A percentile compares a stretch with the other conserved stretches of the same genome.
Evolutionary conservation across 371 early-diverging fungal genomes (phyloP).

Genomic region (Blakeslea trispora): DNA sequence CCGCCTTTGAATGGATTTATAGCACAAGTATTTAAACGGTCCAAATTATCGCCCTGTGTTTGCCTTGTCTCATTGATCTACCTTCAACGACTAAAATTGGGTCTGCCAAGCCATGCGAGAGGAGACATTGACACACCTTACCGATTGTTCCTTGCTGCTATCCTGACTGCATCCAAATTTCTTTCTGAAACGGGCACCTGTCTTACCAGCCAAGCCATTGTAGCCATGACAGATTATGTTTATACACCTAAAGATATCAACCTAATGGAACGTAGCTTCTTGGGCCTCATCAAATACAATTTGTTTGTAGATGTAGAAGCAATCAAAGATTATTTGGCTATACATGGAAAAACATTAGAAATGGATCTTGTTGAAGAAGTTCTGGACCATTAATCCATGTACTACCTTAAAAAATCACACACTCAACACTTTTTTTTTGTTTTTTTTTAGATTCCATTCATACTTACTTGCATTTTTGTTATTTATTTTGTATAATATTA

Average conservation of each 20-base stretch:
- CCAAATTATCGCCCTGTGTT: constrained; percentile 45
- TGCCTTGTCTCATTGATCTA: constrained; percentile 73
- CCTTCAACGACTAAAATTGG: constrained; percentile 70
- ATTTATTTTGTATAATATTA: too few species aligned
- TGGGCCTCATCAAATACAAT: constrained; percentile 50
- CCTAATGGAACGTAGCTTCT: constrained; percentile 50
- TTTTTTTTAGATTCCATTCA: too few species aligned
- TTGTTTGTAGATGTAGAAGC: constrained; percentile 47
- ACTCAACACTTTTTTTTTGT: too few species aligned
- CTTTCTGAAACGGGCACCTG: constrained; percentile 61
- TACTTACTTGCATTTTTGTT: not conserved
- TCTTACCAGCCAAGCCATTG: constrained; percentile 60
- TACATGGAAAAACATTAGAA: constrained; percentile 47
- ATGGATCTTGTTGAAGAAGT: constrained; percentile 49
- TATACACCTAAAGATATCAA: constrained; percentile 67
- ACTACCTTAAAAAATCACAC: not conserved
- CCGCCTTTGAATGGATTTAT: constrained; percentile 48
- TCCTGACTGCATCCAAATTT: constrained; percentile 71
- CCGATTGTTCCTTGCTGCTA: constrained; percentile 71
- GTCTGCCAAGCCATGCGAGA: constrained; percentile 63
- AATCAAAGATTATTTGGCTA: constrained; percentile 46
- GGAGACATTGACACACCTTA: constrained; percentile 79
- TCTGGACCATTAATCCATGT: constrained; percentile 18
- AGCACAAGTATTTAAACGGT: constrained; percentile 40
- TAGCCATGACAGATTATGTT: constrained; percentile 61